phyloP scores from a whole-genome alignment of 2,329 filamentous ascomycete genomes.

The Phialophora tarda region DNA sequence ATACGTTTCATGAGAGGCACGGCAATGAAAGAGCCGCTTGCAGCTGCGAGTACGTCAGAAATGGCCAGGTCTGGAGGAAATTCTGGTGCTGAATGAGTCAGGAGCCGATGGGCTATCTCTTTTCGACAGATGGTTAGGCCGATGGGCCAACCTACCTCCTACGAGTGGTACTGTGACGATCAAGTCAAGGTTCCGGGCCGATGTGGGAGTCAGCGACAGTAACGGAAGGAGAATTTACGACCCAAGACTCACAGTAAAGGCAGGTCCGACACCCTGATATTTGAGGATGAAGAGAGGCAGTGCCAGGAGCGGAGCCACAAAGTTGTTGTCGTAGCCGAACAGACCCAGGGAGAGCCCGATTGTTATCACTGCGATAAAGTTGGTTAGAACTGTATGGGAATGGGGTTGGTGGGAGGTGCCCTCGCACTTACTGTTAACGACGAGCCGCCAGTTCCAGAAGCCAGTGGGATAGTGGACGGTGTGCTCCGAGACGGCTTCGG shows the following conservation, averaged over 20 bases:
- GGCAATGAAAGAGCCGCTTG: slow-evolving; percentile 39
- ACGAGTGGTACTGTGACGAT: slow-evolving; percentile 46
- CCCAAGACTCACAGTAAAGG: neutral
- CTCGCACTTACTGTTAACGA: slow-evolving; percentile 14
- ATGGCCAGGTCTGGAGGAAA: neutral
- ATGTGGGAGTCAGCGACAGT: slow-evolving; percentile 1
- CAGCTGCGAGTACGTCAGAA: slow-evolving; percentile 29
- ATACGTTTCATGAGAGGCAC: slow-evolving; percentile 45
- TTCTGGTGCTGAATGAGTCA: neutral
- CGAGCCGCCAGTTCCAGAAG: slow-evolving; percentile 21
- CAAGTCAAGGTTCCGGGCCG: slow-evolving; percentile 46
- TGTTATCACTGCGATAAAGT: slow-evolving; percentile 13
- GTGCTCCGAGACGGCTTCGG: neutral
- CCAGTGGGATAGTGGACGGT: slow-evolving; percentile 19
- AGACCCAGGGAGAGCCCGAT: slow-evolving; percentile 21
- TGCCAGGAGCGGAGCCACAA: slow-evolving; percentile 14
- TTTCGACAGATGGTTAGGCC: neutral
- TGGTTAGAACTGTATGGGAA: neutral
- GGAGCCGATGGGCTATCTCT: neutral
- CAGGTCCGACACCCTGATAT: slow-evolving; percentile 7
- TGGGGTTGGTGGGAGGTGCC: neutral
- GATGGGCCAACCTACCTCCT: slow-evolving; percentile 26
- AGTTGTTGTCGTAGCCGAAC: slow-evolving; percentile 25
- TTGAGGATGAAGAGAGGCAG: slow-evolving; percentile 18
- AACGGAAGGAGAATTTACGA: neutral